A percentile compares a stretch with the other conserved stretches of the same genome.
Conservation (phyloP, 2,329 filamentous ascomycete species). For the Lasiodiplodia theobromae region DNA sequence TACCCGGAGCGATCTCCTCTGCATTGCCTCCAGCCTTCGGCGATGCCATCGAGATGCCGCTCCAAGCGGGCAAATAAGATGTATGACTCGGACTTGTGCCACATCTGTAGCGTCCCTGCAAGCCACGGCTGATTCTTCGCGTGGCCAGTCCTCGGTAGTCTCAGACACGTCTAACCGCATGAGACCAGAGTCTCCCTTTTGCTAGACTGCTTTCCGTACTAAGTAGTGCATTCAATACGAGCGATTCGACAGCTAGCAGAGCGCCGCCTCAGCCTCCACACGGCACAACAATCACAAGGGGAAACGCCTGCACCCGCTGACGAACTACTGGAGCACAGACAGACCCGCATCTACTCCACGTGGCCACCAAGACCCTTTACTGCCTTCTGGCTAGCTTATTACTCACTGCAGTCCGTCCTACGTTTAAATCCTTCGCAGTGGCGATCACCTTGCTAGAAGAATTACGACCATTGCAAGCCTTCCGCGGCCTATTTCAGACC, state of each 20-base stretch:
- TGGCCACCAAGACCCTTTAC: slow-evolving; percentile 19
- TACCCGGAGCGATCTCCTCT: neutral
- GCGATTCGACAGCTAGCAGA: neutral
- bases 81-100: slow-evolving; percentile 7
- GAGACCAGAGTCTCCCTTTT: neutral
- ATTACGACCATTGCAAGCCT: neutral
- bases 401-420: neutral
- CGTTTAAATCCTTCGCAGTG: slow-evolving; percentile 10
- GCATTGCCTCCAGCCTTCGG: neutral
- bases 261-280: slow-evolving; percentile 5
- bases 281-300: slow-evolving; percentile 12
- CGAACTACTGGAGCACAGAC: slow-evolving; percentile 14
- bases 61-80: neutral
- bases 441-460: neutral
- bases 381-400: slow-evolving; percentile 6
- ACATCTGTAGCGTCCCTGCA: slow-evolving; percentile 5
- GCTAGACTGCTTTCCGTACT: slow-evolving; percentile 5
- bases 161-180: neutral
- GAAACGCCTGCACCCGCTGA: neutral
- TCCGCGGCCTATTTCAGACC: neutral
- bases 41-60: neutral
- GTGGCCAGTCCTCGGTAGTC: slow-evolving; percentile 1
- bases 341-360: slow-evolving; percentile 16
- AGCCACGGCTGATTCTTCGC: slow-evolving; percentile 12
- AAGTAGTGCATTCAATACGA: neutral